Conservation (phyloP, 129 eudicot species). For the Lactuca saligna region DNA sequence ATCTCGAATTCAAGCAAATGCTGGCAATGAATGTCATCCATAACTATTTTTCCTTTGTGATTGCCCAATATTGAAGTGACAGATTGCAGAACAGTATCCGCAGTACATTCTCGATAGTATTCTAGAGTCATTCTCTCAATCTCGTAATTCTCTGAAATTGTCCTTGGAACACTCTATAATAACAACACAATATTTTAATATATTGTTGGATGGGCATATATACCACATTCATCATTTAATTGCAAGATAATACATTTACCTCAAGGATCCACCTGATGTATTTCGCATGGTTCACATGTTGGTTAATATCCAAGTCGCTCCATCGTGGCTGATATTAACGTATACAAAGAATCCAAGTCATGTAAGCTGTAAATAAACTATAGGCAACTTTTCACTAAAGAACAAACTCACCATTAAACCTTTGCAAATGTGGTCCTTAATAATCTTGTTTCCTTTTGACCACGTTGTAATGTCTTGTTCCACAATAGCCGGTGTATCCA, state of each 20-base stretch:
- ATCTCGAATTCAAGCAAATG: constrained; percentile 65
- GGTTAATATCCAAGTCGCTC: constrained; percentile 81
- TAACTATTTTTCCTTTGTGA: constrained; percentile 20
- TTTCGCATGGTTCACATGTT: constrained; percentile 84
- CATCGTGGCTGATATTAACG: constrained; percentile 58
- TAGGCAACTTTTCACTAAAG: neutral
- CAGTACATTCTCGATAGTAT: constrained; percentile 73
- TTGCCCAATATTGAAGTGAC: constrained; percentile 47
- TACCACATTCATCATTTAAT: neutral
- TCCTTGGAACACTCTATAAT: constrained; percentile 69
- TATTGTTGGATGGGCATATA: neutral
- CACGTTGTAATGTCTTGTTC: constrained; percentile 55
- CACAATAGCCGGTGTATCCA: constrained; percentile 63
- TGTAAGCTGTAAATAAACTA: neutral
- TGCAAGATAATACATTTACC: constrained; percentile 33
- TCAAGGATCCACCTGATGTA: constrained; percentile 84
- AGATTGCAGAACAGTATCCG: constrained; percentile 79
- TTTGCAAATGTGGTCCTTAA: constrained; percentile 45
- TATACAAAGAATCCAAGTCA: neutral
- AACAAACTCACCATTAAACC: constrained; percentile 62
- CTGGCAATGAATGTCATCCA: constrained; percentile 60
- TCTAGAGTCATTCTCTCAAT: constrained; percentile 74
- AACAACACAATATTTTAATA: neutral
- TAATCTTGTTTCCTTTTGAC: constrained; percentile 52
- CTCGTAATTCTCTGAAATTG: constrained; percentile 64